Conservation (phyloP, 2,329 filamentous ascomycete genomes). For the Byssochlamys sp. region DNA sequence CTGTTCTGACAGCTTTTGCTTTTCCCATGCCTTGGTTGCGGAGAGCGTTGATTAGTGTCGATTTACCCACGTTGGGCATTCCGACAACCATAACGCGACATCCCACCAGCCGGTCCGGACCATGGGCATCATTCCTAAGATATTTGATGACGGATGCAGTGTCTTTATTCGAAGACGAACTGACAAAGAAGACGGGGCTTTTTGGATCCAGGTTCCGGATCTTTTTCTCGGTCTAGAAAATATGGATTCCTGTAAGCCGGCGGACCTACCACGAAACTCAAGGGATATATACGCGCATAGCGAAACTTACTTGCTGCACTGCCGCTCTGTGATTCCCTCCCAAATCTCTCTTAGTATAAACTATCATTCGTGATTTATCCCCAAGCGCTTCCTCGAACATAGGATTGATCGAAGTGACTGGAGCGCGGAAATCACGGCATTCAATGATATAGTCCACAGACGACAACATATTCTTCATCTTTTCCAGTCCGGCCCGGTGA, state of each 20-base stretch:
- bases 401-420: slow-evolving; percentile 80
- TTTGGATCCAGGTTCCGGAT: slow-evolving; percentile 25
- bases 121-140: slow-evolving; percentile 20
- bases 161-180: slow-evolving; percentile 21
- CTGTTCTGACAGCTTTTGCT: slow-evolving; percentile 69
- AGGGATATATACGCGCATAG: not conserved
- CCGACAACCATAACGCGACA: slow-evolving; percentile 79
- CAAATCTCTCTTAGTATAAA: slow-evolving; percentile 86
- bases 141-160: slow-evolving; percentile 24
- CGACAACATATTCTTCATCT: slow-evolving; percentile 72
- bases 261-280: not conserved
- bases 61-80: slow-evolving; percentile 97
- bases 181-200: slow-evolving; percentile 27
- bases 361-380: slow-evolving; percentile 63
- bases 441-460: slow-evolving; percentile 83
- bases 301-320: slow-evolving; percentile 32
- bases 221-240: slow-evolving; percentile 21
- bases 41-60: slow-evolving; percentile 80
- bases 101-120: slow-evolving; percentile 55
- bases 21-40: slow-evolving; percentile 56
- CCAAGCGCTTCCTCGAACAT: slow-evolving; percentile 70
- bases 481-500: slow-evolving; percentile 68
- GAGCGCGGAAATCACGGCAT: slow-evolving; percentile 86
- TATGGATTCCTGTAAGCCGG: slow-evolving; percentile 1
- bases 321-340: slow-evolving; percentile 39